phyloP scores from a whole-genome alignment of 345 rosid species.

The Gossypioides kirkii region DNA sequence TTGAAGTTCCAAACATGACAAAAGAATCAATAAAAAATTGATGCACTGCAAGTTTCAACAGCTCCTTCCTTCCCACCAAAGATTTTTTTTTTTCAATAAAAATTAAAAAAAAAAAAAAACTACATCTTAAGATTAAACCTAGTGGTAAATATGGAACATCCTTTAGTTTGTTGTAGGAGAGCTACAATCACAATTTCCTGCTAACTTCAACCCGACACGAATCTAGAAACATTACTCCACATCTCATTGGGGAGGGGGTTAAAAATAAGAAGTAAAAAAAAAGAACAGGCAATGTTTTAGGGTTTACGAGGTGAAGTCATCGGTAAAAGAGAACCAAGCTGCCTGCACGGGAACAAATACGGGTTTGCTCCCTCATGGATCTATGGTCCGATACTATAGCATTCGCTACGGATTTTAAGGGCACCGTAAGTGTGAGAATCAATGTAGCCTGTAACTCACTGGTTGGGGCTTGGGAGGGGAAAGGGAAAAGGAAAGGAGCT shows the following conservation, averaged over 20 bases:
- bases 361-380: constrained; percentile 41
- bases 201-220: constrained; percentile 46
- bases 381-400: constrained; percentile 21
- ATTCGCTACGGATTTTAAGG: constrained; percentile 25
- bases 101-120: neutral
- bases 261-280: too few species aligned
- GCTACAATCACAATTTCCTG: constrained; percentile 52
- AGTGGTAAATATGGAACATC: constrained; percentile 46
- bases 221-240: constrained; percentile 33
- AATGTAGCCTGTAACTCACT: constrained; percentile 35
- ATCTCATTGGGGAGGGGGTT: too few species aligned
- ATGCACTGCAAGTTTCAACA: constrained; percentile 46
- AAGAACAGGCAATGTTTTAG: constrained; percentile 5
- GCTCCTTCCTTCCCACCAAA: constrained; percentile 49
- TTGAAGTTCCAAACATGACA: constrained; percentile 33
- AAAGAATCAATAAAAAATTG: constrained; percentile 46
- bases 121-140: constrained; percentile 44
- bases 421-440: constrained; percentile 27
- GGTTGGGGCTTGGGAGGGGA: constrained; percentile 13
- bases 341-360: constrained; percentile 30
- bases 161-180: constrained; percentile 46
- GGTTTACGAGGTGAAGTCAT: constrained; percentile 17
- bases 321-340: constrained; percentile 31
- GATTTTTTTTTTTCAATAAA: constrained; percentile 8
- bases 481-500: constrained; percentile 37